Base-by-base conservation (phyloP, 106 monocot genomes). In the Dendrobium huoshanense region DNA sequence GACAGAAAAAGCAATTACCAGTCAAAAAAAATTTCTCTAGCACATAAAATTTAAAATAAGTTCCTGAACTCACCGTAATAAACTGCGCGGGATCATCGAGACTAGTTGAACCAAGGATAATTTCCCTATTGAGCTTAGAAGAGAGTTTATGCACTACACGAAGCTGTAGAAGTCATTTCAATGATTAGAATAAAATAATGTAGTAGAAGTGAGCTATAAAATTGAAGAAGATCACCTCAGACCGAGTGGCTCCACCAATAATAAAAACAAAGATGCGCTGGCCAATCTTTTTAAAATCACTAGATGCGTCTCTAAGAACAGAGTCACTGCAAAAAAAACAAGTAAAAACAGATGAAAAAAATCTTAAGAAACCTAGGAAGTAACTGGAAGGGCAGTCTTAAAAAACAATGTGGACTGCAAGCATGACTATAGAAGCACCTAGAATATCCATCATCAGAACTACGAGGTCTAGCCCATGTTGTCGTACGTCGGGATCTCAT, bases 391-490 rank as follows among this genome's bases (percentile, higher is more conserved):
- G 31, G 24, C 24, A n/a, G 27, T 25, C 7, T 7, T 18, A 4
- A 8, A 48, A 27, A 25, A 51, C 2, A 49, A 37, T 37, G 25
- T 22, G n/a, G n/a, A 29, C 20, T 5, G 37, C 13, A 70, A 16
- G 3, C 15, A 51, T 51, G 37, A 37, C 51, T 13, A 40, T 72
- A 18, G 33, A 40, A 29, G 27, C 40, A 74, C 99, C 99, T 95
- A 22, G 95, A 95, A 80, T 89, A 93, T 4, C 95, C 99, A 85
- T 99, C 99, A 86, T 99, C 99, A 80, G 95, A 95, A 85, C 67
- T 80, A 33, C 88, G 86, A 77, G 92, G 85, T 82, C 79, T 88
- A 81, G 99, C 95, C 99, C 99, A 99, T 44, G 95, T 99, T 41
- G 92, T 92, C 73, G 90, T 86, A 41, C 89, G 82, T 79, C 93